Percentiles rank a stretch among this genome's conserved stretches.
phyloP scores from a whole-genome alignment of 257 asterid species.

The Ophiorrhiza pumila region DNA sequence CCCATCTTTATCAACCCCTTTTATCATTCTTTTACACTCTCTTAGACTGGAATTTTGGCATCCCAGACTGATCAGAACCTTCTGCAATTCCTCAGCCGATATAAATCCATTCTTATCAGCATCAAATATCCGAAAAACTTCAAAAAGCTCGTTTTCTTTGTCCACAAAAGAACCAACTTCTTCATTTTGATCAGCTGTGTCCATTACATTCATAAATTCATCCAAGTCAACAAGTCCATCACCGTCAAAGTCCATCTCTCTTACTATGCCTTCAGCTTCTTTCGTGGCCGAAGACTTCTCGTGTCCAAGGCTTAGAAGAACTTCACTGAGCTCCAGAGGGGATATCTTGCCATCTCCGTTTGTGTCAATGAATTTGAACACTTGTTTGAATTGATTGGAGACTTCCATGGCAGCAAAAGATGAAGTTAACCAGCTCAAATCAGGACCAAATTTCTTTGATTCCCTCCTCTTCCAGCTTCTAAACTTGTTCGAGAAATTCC shows the following conservation, averaged over 20 bases:
- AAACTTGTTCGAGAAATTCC: conserved; percentile 19
- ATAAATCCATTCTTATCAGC: conserved; percentile 53
- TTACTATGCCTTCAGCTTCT: conserved; percentile 57
- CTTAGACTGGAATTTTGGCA: conserved; percentile 38
- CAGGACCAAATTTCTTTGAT: conserved; percentile 21
- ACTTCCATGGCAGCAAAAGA: conserved; percentile 43
- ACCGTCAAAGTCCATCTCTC: conserved; percentile 61
- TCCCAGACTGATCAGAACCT: conserved; percentile 51
- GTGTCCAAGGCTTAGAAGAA: conserved; percentile 40
- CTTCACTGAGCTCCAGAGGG: conserved; percentile 39
- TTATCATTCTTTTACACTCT: conserved; percentile 57
- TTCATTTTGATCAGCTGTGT: conserved; percentile 8
- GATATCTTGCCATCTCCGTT: conserved; percentile 70
- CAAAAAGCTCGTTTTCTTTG: conserved; percentile 34
- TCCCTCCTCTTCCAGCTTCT: conserved; percentile 24
- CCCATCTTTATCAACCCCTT: conserved; percentile 60
- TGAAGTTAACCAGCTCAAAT: conserved; percentile 29
- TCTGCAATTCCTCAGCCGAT: conserved; percentile 51
- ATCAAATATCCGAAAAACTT: conserved; percentile 62
- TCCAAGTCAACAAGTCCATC: conserved; percentile 61
- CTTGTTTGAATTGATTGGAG: conserved; percentile 47
- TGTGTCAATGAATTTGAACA: conserved; percentile 57
- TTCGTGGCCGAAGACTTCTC: conserved; percentile 33
- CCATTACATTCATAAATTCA: conserved; percentile 56
- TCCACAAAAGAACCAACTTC: conserved; percentile 19